These are phyloP conservation scores for Paraconiothyrium brasiliense DNA, from an alignment of 2,329 filamentous ascomycete species.

Conservation along the genomic window DNA sequence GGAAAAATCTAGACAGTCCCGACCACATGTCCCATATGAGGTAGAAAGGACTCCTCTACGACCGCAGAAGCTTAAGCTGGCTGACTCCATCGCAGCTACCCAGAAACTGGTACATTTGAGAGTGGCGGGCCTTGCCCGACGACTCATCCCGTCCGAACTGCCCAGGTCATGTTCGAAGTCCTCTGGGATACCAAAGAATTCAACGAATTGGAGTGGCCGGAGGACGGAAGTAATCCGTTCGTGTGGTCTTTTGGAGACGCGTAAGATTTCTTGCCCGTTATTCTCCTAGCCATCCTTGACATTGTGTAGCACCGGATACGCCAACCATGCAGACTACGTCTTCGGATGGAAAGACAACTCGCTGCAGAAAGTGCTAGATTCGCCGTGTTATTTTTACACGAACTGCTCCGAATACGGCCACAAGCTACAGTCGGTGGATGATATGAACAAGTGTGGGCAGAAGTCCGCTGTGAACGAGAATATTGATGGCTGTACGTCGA, in stretches of 20 bases:
- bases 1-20: slow-evolving; percentile 66
- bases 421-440: slow-evolving; percentile 29
- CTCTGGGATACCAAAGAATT: slow-evolving; percentile 28
- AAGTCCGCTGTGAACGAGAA: slow-evolving; percentile 27
- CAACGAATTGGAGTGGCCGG: slow-evolving; percentile 25
- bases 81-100: slow-evolving; percentile 64
- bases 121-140: slow-evolving; percentile 23
- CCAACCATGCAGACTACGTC: slow-evolving; percentile 32
- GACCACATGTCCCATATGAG: slow-evolving; percentile 58
- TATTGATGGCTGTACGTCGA: slow-evolving; percentile 35
- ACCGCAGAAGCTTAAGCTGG: slow-evolving; percentile 38
- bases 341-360: slow-evolving; percentile 33
- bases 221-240: slow-evolving; percentile 30
- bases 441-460: slow-evolving; percentile 34
- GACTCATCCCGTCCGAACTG: slow-evolving; percentile 25
- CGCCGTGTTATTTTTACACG: slow-evolving; percentile 28
- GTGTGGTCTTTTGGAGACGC: slow-evolving; percentile 31
- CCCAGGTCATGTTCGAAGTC: slow-evolving; percentile 29
- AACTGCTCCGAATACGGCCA: slow-evolving; percentile 31
- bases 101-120: slow-evolving; percentile 25
- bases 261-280: background rate
- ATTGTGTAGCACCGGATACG: slow-evolving; percentile 23
- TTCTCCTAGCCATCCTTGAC: background rate
- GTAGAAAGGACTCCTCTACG: background rate
- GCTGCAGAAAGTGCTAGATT: slow-evolving; percentile 32